phyloP scores from a whole-genome alignment of 345 rosid genomes.

The Hypericum androsaemum region DNA sequence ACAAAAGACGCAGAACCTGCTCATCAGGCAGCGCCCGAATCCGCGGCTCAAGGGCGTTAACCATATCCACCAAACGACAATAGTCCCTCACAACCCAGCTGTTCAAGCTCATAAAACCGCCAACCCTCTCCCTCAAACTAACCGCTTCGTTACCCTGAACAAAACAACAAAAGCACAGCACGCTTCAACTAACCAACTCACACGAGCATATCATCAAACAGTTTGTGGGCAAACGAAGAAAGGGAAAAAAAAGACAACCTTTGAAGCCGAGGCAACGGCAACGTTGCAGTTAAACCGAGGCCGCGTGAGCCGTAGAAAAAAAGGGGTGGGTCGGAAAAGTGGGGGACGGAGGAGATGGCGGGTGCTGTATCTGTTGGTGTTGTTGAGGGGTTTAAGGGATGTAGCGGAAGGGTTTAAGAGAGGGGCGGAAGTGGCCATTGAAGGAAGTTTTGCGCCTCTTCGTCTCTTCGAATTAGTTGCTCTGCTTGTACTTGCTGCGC shows the following conservation, averaged over 20 bases:
- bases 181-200: background rate
- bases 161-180: background rate
- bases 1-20: slow-evolving; percentile 41
- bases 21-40: slow-evolving; percentile 57
- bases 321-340: slow-evolving; percentile 3
- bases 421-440: slow-evolving; percentile 31
- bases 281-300: slow-evolving; percentile 9
- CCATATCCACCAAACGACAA: slow-evolving; percentile 61
- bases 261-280: slow-evolving; percentile 28
- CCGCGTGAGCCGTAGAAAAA: slow-evolving; percentile 12
- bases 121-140: slow-evolving; percentile 29
- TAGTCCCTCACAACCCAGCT: slow-evolving; percentile 88
- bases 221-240: slow-evolving; percentile 21
- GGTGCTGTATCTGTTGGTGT: background rate
- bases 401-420: slow-evolving; percentile 16
- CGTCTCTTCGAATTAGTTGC: no score
- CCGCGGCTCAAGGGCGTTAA: slow-evolving; percentile 49
- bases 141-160: no score
- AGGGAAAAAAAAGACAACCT: slow-evolving; percentile 23
- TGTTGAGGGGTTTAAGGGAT: background rate
- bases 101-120: slow-evolving; percentile 56
- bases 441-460: no score
- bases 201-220: slow-evolving; percentile 44
- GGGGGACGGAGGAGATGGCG: background rate
- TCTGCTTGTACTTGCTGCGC: no score